Evolutionary conservation across 139 green algal species (phyloP).

Genomic region (Chlamydomonas applanata): DNA sequence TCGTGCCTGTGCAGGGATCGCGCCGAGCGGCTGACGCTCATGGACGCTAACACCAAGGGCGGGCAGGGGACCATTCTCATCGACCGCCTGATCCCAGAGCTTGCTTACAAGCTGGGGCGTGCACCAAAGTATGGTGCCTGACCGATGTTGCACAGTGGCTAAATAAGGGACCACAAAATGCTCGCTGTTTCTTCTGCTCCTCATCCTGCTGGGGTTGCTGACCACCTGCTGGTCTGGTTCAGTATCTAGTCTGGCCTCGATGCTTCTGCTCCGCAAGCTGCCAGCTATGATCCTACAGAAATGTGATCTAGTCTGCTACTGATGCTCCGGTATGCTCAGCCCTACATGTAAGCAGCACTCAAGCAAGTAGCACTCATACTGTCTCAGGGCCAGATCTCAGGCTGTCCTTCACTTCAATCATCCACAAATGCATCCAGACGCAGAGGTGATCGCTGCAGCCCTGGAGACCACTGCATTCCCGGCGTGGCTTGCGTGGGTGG

Average conservation of each 20-base stretch:
- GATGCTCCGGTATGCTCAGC: too few species aligned
- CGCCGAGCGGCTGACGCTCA: conserved; percentile 28
- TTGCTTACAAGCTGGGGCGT: conserved; percentile 70
- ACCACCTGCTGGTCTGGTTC: too few species aligned
- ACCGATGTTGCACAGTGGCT: background rate
- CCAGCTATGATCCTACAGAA: too few species aligned
- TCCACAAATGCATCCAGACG: background rate
- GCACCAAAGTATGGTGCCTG: conserved; percentile 75
- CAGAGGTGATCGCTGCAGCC: background rate
- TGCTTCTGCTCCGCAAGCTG: too few species aligned
- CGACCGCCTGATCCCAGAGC: conserved; percentile 63
- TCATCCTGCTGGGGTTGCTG: too few species aligned
- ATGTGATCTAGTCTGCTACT: too few species aligned
- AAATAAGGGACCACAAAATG: too few species aligned
- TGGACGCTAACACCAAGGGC: conserved; percentile 32
- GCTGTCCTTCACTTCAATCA: background rate
- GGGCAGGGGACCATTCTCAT: conserved; percentile 39
- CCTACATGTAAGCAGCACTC: too few species aligned
- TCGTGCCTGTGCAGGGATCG: conserved; percentile 31
- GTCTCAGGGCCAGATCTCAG: too few species aligned
- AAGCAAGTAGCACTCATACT: too few species aligned
- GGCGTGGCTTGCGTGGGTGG: background rate
- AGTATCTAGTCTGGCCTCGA: too few species aligned
- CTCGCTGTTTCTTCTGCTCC: too few species aligned
- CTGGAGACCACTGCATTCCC: background rate